phyloP scores from a whole-genome alignment of 805 yeast species.

The Grigorovia yakushimaensis region DNA sequence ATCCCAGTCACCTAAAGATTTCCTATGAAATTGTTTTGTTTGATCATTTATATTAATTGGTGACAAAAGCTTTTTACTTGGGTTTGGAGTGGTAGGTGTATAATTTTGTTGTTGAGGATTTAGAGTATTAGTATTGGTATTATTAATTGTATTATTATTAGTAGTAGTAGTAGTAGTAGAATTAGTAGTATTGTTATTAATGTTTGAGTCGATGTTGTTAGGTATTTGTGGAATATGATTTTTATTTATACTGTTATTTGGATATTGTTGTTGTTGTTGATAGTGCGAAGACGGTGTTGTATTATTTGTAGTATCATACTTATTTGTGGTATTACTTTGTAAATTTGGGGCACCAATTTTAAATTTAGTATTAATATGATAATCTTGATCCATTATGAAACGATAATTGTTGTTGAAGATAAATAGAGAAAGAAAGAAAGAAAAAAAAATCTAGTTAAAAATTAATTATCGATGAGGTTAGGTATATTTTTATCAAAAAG shows the following conservation, averaged over 20 bases:
- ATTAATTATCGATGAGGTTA: not conserved
- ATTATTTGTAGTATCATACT: not conserved
- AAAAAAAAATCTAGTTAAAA: not conserved
- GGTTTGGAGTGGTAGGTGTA: conserved; percentile 1
- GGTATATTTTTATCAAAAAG: too few relatives aligned
- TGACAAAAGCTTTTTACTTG: conserved; percentile 3
- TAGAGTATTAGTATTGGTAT: conserved; percentile 16
- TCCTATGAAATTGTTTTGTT: conserved; percentile 54
- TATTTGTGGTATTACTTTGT: conserved; percentile 37
- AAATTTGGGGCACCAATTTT: conserved; percentile 16
- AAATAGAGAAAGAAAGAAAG: not conserved
- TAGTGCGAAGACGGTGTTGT: not conserved
- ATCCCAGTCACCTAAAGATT: conserved; percentile 94
- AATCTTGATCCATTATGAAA: conserved; percentile 9
- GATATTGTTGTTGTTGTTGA: not conserved
- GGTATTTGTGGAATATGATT: not conserved
- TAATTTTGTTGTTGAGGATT: conserved; percentile 5
- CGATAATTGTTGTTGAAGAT: not conserved
- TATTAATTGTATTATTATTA: conserved; percentile 11
- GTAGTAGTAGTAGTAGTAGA: conserved; percentile 8
- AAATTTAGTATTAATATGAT: conserved; percentile 23
- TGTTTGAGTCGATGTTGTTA: not conserved
- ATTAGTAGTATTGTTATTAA: conserved; percentile 3
- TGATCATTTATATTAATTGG: conserved; percentile 3
- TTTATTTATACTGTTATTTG: not conserved